Conservation (phyloP, 2,329 filamentous ascomycete species). For the Verticillium albo-atrum region DNA sequence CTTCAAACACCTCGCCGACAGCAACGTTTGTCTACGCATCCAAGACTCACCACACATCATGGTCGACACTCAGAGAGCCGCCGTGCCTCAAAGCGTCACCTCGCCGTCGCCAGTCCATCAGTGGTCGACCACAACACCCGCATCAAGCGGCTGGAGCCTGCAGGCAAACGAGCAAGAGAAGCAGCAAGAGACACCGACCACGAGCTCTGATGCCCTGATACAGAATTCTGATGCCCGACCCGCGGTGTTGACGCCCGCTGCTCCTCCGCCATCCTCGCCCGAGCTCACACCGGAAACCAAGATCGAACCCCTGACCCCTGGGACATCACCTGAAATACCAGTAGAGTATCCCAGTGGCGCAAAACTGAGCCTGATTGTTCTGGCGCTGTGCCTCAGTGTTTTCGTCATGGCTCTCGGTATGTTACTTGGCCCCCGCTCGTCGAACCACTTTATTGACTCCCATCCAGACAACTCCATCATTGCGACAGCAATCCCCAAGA, state of each 20-base stretch:
- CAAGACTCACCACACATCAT: constrained; percentile 1
- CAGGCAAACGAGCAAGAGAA: constrained; percentile 1
- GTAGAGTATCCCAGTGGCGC: constrained; percentile 3
- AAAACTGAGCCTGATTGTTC: constrained; percentile 27
- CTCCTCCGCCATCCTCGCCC: no score
- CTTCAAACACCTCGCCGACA: no score
- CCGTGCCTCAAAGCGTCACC: background rate
- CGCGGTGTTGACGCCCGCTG: no score
- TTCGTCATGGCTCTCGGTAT: constrained; percentile 35
- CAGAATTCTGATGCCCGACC: background rate
- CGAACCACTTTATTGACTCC: background rate
- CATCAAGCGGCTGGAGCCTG: constrained; percentile 2
- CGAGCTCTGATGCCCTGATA: constrained; percentile 4
- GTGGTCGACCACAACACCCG: background rate
- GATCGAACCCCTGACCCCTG: no score
- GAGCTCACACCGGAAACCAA: background rate
- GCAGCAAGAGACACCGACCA: constrained; percentile 3
- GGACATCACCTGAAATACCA: no score
- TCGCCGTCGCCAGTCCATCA: background rate
- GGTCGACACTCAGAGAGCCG: constrained; percentile 2
- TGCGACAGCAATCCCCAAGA: constrained; percentile 38
- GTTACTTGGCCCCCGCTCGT: background rate
- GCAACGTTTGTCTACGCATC: background rate
- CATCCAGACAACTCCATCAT: constrained; percentile 34
- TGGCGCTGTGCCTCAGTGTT: constrained; percentile 33